Evolutionary conservation across 768 basidiomycete species (phyloP), one percentile per base, ranked within the genome.

Genomic region (Coprinellus aureogranulatus): DNA sequence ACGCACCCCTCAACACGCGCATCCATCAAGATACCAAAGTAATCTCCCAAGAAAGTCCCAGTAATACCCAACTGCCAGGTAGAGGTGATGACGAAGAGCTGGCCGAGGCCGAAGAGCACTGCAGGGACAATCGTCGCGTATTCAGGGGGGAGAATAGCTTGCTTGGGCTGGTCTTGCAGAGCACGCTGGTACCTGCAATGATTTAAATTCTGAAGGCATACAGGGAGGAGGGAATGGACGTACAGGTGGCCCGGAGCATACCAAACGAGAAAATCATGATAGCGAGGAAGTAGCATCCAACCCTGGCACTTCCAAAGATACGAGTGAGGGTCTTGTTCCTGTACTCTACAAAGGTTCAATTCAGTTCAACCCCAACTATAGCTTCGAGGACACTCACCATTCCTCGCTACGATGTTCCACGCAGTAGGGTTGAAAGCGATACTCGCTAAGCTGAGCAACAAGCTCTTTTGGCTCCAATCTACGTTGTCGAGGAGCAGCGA

Each of bases 361-460:
- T 49, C n/a, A 30, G 47, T 40, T n/a, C 37, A 53, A 41, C 23
- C 18, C 39, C 18, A 50, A 44, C 28, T 23, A 42, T 45, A 42
- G 54, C 46, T 31, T 45, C n/a, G 57, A 44, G 30, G 22, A 20
- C n/a, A 74, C 84, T 49, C 61, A 94, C 94, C 94, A 75, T 95
- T 93, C 55, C 86, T 87, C 25, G 96, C 96, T 27, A 95, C 85
- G 60, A 94, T 85, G 72, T 99, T 99, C 96, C 96, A 99, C 58
- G 89, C 94, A 1, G 87, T 86, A 0, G 96, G 96, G 65, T 98
- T 98, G 77, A 98, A 98, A 1, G 84, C 67, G 49, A 96, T 91
- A 58, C 88, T 71, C 3, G 81, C 72, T n/a, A 94, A 60, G 0
- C 85, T 84, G 18, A 90, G 53, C 65, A 80, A 81, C 40, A 98